Evolutionary conservation across 202 grass and related monocot genomes (phyloP).

Genomic region (Bolboschoenoplectus hybrid): DNA sequence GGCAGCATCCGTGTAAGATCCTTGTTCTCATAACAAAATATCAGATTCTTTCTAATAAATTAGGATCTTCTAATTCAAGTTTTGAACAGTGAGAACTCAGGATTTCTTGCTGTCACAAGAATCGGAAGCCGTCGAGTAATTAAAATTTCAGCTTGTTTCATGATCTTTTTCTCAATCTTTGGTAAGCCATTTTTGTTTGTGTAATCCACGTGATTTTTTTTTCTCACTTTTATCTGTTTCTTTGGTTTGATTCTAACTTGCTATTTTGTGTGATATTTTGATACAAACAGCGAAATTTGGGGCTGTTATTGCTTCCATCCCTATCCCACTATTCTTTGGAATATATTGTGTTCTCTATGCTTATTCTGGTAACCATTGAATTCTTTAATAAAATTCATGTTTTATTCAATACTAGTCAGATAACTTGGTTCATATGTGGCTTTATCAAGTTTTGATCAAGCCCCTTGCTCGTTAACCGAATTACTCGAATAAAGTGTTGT

Average conservation of each 20-base stretch:
- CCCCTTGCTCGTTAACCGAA: neutral
- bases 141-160: conserved; percentile 77
- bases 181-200: conserved; percentile 43
- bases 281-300: conserved; percentile 84
- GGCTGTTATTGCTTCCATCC: conserved; percentile 88
- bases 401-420: conserved; percentile 10
- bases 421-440: neutral
- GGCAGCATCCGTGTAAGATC: conserved; percentile 80
- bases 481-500: neutral
- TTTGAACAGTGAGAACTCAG: conserved; percentile 78
- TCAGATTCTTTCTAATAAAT: neutral
- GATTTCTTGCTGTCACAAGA: conserved; percentile 74
- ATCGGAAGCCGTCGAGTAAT: conserved; percentile 89
- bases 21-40: conserved; percentile 3
- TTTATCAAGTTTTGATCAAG: neutral
- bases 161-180: conserved; percentile 96
- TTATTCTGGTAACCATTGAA: conserved; percentile 63
- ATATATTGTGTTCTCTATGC: conserved; percentile 86
- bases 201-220: conserved; percentile 28
- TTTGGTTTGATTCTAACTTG: neutral
- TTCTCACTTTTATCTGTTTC: neutral
- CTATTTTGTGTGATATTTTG: conserved; percentile 21
- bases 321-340: conserved; percentile 77
- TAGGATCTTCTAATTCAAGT: conserved; percentile 17
- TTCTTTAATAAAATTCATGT: conserved; percentile 12